Percentiles rank a stretch among this genome's conserved stretches.
Evolutionary conservation across 192 early-diverging fungal genomes (phyloP).

Genomic region (Rhizophagus sp.): DNA sequence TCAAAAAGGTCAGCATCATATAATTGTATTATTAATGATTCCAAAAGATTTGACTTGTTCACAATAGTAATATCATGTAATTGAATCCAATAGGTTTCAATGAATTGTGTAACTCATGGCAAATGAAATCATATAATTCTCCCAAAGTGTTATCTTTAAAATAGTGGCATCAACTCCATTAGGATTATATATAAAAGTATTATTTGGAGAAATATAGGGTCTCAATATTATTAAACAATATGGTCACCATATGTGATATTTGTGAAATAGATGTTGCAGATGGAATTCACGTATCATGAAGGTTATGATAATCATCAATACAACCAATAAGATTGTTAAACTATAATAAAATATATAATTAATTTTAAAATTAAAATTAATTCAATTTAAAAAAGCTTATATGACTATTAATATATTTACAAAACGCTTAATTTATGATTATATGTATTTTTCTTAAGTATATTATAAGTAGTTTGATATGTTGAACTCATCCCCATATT

Average conservation of each 20-base stretch:
- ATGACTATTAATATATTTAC: no score
- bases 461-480: no score
- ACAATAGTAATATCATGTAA: no score
- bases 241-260: neutral
- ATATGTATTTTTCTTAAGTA: no score
- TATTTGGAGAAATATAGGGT: neutral
- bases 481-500: no score
- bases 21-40: no score
- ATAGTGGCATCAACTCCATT: neutral
- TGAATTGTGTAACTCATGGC: neutral
- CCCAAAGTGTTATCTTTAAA: neutral
- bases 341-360: constrained; percentile 2
- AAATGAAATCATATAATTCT: constrained; percentile 7
- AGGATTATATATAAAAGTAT: neutral
- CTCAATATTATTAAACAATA: neutral
- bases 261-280: neutral
- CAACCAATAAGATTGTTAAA: neutral
- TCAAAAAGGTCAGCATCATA: no score
- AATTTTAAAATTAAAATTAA: neutral
- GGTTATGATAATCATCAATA: neutral
- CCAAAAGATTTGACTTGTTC: no score
- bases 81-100: no score
- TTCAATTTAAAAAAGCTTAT: no score
- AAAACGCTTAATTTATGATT: no score
- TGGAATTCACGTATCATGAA: no score